Conservation (phyloP, 345 rosid species). For the Psidium guajava region DNA sequence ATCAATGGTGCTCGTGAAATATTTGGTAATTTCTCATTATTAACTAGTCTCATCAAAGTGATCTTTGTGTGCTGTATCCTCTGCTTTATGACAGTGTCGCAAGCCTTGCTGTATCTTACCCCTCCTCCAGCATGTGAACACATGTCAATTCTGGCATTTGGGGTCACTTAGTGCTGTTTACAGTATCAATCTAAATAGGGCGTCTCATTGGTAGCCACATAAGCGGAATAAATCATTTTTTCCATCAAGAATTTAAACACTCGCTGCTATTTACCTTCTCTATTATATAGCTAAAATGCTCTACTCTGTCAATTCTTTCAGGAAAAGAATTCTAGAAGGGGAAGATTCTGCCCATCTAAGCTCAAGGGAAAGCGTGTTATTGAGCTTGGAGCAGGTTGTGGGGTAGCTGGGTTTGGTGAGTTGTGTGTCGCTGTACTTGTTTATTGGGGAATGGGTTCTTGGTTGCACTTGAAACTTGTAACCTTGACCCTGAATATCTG, state of each 20-base stretch:
- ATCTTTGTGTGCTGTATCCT: not conserved
- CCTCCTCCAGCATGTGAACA: not conserved
- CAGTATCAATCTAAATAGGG: not conserved
- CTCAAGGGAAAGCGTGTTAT: slow-evolving; percentile 83
- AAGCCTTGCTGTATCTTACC: not conserved
- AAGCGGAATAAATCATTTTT: not conserved
- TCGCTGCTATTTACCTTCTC: not conserved
- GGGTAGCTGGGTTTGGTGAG: slow-evolving; percentile 94
- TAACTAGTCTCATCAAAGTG: not conserved
- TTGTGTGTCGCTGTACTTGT: slow-evolving; percentile 2
- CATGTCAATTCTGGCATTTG: not conserved
- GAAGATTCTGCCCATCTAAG: slow-evolving; percentile 69
- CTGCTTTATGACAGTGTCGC: not conserved
- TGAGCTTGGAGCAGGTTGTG: slow-evolving; percentile 97
- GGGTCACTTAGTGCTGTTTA: not conserved
- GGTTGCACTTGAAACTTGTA: not conserved
- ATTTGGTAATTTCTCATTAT: slow-evolving; percentile 32
- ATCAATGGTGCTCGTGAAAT: slow-evolving; percentile 81
- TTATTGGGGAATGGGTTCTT: not conserved
- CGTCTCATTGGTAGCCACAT: not conserved
- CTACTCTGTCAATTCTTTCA: slow-evolving; percentile 6
- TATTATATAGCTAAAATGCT: not conserved
- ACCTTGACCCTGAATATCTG: not conserved
- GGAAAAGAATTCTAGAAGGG: slow-evolving; percentile 87
- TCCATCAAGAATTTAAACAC: not conserved